A percentile compares a stretch with the other conserved stretches of the same genome.
Evolutionary conservation across 257 asterid genomes (phyloP).

Genomic region (Handroanthus guayacan): DNA sequence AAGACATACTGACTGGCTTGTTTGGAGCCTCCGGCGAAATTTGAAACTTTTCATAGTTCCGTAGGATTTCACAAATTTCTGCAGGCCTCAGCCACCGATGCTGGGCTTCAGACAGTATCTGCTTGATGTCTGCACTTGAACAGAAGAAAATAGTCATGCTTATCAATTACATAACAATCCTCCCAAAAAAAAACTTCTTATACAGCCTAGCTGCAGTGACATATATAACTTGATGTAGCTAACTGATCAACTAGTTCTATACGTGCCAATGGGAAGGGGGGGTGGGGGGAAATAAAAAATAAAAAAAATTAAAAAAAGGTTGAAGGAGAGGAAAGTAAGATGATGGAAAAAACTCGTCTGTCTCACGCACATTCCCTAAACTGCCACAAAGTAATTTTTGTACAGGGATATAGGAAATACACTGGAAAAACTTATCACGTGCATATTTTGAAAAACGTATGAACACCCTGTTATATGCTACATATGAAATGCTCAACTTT

Average conservation of each 20-base stretch:
- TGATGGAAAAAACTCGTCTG: not conserved
- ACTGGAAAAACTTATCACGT: not conserved
- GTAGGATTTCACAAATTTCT: conserved; percentile 85
- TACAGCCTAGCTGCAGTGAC: conserved; percentile 24
- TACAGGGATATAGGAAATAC: not conserved
- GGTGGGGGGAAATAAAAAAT: not conserved
- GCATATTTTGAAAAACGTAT: not conserved
- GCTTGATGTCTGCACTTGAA: conserved; percentile 73
- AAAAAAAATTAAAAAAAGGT: no score
- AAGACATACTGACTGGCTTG: conserved; percentile 87
- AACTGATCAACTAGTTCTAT: not conserved
- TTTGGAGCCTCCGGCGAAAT: conserved; percentile 84
- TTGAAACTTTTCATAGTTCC: conserved; percentile 69
- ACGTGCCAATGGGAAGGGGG: not conserved
- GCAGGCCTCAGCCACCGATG: conserved; percentile 98
- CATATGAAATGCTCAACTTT: not conserved
- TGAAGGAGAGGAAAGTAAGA: not conserved
- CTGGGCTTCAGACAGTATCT: conserved; percentile 76
- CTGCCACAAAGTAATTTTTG: not conserved
- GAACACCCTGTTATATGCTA: not conserved
- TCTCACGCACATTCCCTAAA: conserved; percentile 10
- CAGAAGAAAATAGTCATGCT: conserved; percentile 31
- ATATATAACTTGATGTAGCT: conserved; percentile 20
- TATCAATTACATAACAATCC: conserved; percentile 18
- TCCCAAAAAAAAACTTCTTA: not conserved